phyloP scores from a whole-genome alignment of 2,329 filamentous ascomycete genomes.

The Epichloe glyceriae region DNA sequence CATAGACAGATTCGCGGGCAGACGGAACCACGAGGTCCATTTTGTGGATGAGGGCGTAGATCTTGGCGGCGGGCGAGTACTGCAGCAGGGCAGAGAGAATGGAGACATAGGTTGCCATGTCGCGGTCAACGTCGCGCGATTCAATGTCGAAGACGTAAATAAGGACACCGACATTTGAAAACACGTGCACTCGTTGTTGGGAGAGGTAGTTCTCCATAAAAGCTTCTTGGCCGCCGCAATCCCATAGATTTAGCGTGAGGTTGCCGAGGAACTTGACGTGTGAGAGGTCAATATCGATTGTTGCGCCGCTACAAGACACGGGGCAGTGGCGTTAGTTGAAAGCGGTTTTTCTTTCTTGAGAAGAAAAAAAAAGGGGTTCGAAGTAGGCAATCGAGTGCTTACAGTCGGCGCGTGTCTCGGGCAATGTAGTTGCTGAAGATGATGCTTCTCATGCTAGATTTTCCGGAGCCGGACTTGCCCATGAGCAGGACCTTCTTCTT shows the following conservation, averaged over 20 bases:
- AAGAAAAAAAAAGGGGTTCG: not conserved
- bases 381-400: slow-evolving; percentile 14
- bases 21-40: slow-evolving; percentile 87
- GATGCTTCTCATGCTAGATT: slow-evolving; percentile 96
- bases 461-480: slow-evolving; percentile 95
- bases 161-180: slow-evolving; percentile 88
- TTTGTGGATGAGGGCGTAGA: slow-evolving; percentile 96
- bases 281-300: slow-evolving; percentile 95
- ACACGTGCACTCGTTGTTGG: slow-evolving; percentile 90
- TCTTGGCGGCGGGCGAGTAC: slow-evolving; percentile 65
- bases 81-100: slow-evolving; percentile 83
- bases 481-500: slow-evolving; percentile 81
- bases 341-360: not conserved
- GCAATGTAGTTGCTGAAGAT: slow-evolving; percentile 99
- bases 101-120: slow-evolving; percentile 81
- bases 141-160: slow-evolving; percentile 99
- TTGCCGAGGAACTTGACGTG: slow-evolving; percentile 99
- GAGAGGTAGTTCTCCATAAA: slow-evolving; percentile 98
- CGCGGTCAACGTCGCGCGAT: slow-evolving; percentile 83
- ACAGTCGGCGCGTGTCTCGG: slow-evolving; percentile 80
- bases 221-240: slow-evolving; percentile 95
- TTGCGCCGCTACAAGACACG: slow-evolving; percentile 51
- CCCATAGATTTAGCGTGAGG: slow-evolving; percentile 93
- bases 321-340: not conserved
- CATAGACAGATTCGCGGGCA: slow-evolving; percentile 68